Conservation (phyloP, 2,329 filamentous ascomycete genomes). For the Trichothecium roseum region DNA sequence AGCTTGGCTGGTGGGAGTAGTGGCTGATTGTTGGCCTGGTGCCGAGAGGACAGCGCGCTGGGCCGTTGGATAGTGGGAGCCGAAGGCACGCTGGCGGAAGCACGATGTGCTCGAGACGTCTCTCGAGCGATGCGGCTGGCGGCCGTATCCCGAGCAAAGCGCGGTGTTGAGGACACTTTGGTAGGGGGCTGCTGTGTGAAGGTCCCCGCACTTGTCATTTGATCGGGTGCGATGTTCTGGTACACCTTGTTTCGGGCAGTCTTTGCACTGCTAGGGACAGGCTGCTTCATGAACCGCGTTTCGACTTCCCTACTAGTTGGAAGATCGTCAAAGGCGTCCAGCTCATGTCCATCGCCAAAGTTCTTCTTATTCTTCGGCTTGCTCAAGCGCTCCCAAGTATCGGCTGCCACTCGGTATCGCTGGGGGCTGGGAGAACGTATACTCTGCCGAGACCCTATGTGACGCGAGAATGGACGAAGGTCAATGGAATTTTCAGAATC, state of each 20-base stretch:
- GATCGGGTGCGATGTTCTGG: slow-evolving; percentile 39
- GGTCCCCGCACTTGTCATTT: too few species aligned
- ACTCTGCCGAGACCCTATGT: slow-evolving; percentile 42
- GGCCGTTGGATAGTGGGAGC: slow-evolving; percentile 45
- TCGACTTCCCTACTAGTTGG: slow-evolving; percentile 78
- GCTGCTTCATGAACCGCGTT: slow-evolving; percentile 72
- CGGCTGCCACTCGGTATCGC: slow-evolving; percentile 33
- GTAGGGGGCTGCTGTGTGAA: slow-evolving; percentile 34
- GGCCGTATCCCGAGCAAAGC: slow-evolving; percentile 55
- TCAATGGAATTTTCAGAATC: slow-evolving; percentile 66
- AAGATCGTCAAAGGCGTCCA: slow-evolving; percentile 89
- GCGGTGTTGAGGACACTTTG: slow-evolving; percentile 42
- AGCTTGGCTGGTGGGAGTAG: slow-evolving; percentile 27
- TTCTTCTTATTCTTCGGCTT: slow-evolving; percentile 46
- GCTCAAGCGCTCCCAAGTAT: slow-evolving; percentile 56
- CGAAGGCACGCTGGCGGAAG: slow-evolving; percentile 41
- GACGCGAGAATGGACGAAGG: slow-evolving; percentile 44
- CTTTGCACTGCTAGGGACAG: slow-evolving; percentile 59
- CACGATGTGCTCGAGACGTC: slow-evolving; percentile 49
- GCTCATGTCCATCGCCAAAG: slow-evolving; percentile 87
- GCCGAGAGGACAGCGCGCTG: slow-evolving; percentile 39
- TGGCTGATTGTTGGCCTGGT: slow-evolving; percentile 32
- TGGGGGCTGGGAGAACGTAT: slow-evolving; percentile 52
- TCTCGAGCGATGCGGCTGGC: slow-evolving; percentile 57
- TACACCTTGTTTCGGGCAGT: slow-evolving; percentile 46